These are phyloP conservation scores for Podaxis pistillaris DNA, from an alignment of 768 basidiomycete species.

Conservation along the genomic window DNA sequence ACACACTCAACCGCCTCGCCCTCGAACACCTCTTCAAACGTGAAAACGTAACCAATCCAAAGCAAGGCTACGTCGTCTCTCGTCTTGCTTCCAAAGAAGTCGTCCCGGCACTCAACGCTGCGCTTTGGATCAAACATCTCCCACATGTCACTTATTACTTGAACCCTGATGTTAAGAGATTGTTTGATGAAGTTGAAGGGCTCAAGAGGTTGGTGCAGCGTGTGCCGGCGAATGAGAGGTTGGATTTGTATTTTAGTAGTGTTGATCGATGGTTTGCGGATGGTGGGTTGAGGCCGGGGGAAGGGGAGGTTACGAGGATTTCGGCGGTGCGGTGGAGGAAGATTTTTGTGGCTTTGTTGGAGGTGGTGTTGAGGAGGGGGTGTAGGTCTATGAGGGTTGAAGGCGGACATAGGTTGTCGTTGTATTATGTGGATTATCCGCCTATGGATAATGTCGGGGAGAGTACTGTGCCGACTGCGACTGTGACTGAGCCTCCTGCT, in stretches of 20 bases:
- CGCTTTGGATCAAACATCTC: neutral
- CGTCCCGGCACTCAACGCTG: neutral
- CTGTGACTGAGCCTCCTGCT: too few species aligned
- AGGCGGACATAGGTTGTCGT: neutral
- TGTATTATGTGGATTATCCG: neutral
- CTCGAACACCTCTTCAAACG: neutral
- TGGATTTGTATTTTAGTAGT: neutral
- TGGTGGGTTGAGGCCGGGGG: neutral
- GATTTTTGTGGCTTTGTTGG: neutral
- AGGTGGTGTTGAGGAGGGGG: neutral
- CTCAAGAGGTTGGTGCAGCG: neutral
- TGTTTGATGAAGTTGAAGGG: conserved; percentile 1
- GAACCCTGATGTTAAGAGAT: neutral
- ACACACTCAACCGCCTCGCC: neutral
- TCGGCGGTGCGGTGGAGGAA: neutral
- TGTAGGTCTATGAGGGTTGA: neutral
- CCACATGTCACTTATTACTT: neutral
- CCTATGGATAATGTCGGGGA: neutral
- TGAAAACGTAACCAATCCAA: neutral
- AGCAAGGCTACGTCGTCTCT: neutral
- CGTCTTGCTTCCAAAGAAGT: neutral
- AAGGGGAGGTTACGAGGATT: neutral
- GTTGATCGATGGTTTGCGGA: neutral
- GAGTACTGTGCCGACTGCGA: too few species aligned
- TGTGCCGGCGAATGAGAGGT: neutral